phyloP scores from a whole-genome alignment of 2,329 filamentous ascomycete species.

The Teratosphaeria gauchensis region DNA sequence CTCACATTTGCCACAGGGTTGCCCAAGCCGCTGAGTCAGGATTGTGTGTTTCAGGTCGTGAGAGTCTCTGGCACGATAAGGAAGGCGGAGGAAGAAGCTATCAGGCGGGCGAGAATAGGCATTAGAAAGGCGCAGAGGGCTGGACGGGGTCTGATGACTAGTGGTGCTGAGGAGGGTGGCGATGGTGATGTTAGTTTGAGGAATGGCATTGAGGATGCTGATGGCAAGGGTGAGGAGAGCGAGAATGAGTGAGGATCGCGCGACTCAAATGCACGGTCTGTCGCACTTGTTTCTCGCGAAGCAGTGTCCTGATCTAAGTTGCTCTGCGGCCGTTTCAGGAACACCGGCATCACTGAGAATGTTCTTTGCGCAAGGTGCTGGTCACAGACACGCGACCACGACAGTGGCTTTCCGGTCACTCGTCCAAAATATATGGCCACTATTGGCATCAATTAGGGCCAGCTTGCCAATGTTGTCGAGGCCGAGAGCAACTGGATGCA shows the following conservation, averaged over 20 bases:
- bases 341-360: too few species aligned
- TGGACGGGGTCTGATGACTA: slow-evolving; percentile 22
- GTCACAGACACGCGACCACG: too few species aligned
- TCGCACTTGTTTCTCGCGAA: too few species aligned
- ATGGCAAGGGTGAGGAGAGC: slow-evolving; percentile 31
- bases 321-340: too few species aligned
- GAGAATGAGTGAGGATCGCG: slow-evolving; percentile 1
- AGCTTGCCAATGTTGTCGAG: too few species aligned
- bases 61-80: slow-evolving; percentile 87
- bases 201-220: slow-evolving; percentile 37
- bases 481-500: too few species aligned
- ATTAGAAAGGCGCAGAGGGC: slow-evolving; percentile 56
- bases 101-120: slow-evolving; percentile 62
- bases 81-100: slow-evolving; percentile 83
- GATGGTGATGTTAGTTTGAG: slow-evolving; percentile 35
- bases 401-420: too few species aligned
- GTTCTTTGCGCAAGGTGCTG: too few species aligned
- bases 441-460: too few species aligned
- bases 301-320: too few species aligned
- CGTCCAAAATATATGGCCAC: too few species aligned
- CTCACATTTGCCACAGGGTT: slow-evolving; percentile 69
- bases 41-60: slow-evolving; percentile 75
- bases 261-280: background rate
- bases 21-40: slow-evolving; percentile 47
- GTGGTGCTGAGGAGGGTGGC: slow-evolving; percentile 20